phyloP scores from a whole-genome alignment of 2,329 filamentous ascomycete species.

The Exophiala aquamarina region DNA sequence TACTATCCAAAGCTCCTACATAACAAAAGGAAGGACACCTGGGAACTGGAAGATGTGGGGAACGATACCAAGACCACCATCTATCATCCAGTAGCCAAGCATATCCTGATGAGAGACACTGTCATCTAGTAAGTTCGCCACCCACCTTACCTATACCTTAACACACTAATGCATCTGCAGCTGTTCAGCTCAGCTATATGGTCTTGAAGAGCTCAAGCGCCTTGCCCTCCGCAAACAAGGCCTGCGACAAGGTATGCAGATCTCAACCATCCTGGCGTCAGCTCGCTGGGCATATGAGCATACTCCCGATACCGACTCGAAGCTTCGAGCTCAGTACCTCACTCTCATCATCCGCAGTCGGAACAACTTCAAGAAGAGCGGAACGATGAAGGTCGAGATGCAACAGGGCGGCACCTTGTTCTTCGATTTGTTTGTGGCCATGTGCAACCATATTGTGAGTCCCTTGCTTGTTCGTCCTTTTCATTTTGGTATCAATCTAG shows the following conservation, averaged over 20 bases:
- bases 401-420: slow-evolving; percentile 82
- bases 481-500: slow-evolving; percentile 40
- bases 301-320: slow-evolving; percentile 88
- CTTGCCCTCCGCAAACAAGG: slow-evolving; percentile 86
- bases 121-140: slow-evolving; percentile 66
- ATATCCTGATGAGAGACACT: slow-evolving; percentile 79
- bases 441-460: slow-evolving; percentile 85
- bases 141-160: background rate
- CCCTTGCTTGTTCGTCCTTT: slow-evolving; percentile 2
- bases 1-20: slow-evolving; percentile 82
- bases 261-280: slow-evolving; percentile 79
- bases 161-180: slow-evolving; percentile 30
- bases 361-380: slow-evolving; percentile 86
- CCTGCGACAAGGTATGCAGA: slow-evolving; percentile 79
- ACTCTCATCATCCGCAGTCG: slow-evolving; percentile 88
- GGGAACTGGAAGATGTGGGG: slow-evolving; percentile 71
- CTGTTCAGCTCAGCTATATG: slow-evolving; percentile 82
- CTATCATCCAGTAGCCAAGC: slow-evolving; percentile 64
- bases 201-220: slow-evolving; percentile 79
- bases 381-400: slow-evolving; percentile 96
- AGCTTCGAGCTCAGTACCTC: slow-evolving; percentile 85
- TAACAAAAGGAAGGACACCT: slow-evolving; percentile 76
- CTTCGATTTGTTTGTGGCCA: slow-evolving; percentile 90
- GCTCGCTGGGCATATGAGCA: slow-evolving; percentile 88
- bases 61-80: slow-evolving; percentile 59